These are phyloP conservation scores for Hemileccinum impolitum DNA, from an alignment of 768 basidiomycete species.

Conservation along the genomic window DNA sequence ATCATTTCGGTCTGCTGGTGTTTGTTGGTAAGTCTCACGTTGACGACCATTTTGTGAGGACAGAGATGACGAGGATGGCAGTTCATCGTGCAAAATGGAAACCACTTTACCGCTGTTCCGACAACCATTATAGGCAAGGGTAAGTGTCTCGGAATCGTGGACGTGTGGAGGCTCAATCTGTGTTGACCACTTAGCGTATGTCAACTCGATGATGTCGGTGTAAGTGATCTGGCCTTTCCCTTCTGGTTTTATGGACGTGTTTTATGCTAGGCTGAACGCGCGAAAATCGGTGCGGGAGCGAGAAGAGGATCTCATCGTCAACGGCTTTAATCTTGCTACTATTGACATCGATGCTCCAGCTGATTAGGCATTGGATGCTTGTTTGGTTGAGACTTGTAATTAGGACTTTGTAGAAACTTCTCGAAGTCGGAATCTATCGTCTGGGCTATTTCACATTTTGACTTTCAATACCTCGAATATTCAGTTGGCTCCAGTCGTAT, in stretches of 20 bases:
- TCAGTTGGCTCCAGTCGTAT: no score
- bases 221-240: not conserved
- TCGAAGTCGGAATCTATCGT: no score
- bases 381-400: no score
- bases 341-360: not conserved
- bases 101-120: not conserved
- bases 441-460: no score
- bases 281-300: constrained; percentile 4
- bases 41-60: not conserved
- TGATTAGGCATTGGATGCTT: no score
- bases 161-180: not conserved
- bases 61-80: not conserved
- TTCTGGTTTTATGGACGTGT: no score
- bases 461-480: no score
- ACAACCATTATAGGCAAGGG: constrained; percentile 6
- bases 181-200: constrained; percentile 3
- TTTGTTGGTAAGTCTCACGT: constrained; percentile 1
- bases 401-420: no score
- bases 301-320: not conserved
- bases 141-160: not conserved
- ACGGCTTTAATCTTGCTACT: not conserved
- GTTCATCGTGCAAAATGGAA: not conserved
- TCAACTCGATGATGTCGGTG: constrained; percentile 16
- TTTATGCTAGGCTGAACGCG: constrained; percentile 9
- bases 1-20: constrained; percentile 8